Percentiles rank a stretch among this genome's conserved stretches.
Conservation (phyloP, 2,329 filamentous ascomycete genomes). For the Myriosclerotinia curreyana region DNA sequence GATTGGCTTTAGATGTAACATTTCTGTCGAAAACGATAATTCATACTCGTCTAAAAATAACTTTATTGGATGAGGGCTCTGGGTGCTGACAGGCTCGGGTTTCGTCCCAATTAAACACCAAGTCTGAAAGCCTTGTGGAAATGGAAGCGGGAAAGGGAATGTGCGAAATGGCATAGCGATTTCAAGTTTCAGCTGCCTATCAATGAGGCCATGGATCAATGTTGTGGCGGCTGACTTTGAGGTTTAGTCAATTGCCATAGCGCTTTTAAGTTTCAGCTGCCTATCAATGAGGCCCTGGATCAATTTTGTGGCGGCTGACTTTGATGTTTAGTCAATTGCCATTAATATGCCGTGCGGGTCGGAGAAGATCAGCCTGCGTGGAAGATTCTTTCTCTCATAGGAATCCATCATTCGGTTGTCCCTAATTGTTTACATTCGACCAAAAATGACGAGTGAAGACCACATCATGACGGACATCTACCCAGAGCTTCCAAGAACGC, state of each 20-base stretch:
- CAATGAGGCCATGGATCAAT: neutral
- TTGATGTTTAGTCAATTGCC: neutral
- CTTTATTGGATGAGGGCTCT: neutral
- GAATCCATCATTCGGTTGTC: neutral
- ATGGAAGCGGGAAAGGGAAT: neutral
- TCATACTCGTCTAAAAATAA: neutral
- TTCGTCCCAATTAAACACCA: conserved; percentile 4
- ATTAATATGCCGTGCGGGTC: neutral
- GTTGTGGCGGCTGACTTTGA: neutral
- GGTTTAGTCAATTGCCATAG: too few relatives aligned
- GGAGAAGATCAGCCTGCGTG: too few relatives aligned
- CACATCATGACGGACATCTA: conserved; percentile 5
- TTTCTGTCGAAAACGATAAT: neutral
- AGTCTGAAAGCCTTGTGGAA: neutral
- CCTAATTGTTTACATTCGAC: too few relatives aligned
- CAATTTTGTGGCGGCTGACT: neutral
- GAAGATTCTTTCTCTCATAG: neutral
- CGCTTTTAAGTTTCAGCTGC: neutral
- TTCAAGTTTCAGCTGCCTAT: conserved; percentile 4
- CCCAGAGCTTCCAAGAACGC: neutral
- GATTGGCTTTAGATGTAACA: neutral
- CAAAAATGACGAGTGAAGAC: neutral
- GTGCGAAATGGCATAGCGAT: neutral
- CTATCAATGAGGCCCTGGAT: conserved; percentile 1
- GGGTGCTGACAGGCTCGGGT: neutral